Evolutionary conservation across 345 rosid species (phyloP).

Genomic region (Dipteronia sinensis): DNA sequence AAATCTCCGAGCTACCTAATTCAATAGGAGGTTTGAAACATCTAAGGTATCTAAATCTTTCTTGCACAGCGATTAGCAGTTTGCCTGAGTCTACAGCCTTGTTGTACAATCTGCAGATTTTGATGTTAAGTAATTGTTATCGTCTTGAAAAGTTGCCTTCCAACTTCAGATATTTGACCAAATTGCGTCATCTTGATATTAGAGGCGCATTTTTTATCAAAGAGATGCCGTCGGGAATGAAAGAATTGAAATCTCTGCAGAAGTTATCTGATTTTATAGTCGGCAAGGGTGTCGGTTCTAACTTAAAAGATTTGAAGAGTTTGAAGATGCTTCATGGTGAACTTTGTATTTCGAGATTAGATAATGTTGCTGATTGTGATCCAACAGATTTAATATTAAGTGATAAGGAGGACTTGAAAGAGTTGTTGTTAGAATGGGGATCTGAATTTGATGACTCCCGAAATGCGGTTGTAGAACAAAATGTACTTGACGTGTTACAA

Average conservation of each 20-base stretch:
- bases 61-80: too few species aligned
- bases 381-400: not conserved
- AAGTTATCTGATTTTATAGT: conserved; percentile 3
- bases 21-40: too few species aligned
- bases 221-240: conserved; percentile 10
- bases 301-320: not conserved
- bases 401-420: not conserved
- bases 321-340: not conserved
- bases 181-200: conserved; percentile 11
- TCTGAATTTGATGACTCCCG: not conserved
- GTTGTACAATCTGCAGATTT: not conserved
- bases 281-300: not conserved
- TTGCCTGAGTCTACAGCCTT: conserved; percentile 3
- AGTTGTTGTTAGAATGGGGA: not conserved
- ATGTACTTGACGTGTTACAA: not conserved
- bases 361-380: not conserved
- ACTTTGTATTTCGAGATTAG: not conserved
- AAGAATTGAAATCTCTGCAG: not conserved
- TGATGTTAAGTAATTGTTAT: not conserved
- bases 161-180: not conserved
- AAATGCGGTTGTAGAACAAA: not conserved
- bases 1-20: too few species aligned
- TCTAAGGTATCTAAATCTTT: too few species aligned
- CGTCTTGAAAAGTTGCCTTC: not conserved
- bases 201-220: not conserved